Conservation (phyloP, 495 filamentous ascomycete genomes). For the Wilcoxina mikolae region DNA sequence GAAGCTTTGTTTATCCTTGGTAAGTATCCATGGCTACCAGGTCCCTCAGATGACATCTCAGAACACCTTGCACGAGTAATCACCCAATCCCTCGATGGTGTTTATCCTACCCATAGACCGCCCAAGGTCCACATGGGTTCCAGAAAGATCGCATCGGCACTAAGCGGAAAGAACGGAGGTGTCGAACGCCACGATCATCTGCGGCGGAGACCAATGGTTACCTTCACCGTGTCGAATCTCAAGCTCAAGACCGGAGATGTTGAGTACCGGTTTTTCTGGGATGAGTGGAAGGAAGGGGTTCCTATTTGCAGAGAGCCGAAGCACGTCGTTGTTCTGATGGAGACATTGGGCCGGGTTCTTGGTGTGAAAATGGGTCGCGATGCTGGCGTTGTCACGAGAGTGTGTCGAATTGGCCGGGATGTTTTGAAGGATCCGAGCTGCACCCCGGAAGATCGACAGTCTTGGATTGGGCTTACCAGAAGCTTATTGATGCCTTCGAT, state of each 20-base stretch:
- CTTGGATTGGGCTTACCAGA: slow-evolving; percentile 44
- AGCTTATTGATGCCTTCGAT: slow-evolving; percentile 70
- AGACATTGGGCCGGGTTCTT: slow-evolving; percentile 65
- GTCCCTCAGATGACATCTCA: slow-evolving; percentile 62
- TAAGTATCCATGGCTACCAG: slow-evolving; percentile 77
- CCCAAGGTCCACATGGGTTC: slow-evolving; percentile 28
- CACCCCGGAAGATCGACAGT: slow-evolving; percentile 11
- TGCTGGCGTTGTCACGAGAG: slow-evolving; percentile 54
- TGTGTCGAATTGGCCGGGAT: slow-evolving; percentile 65
- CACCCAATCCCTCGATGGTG: slow-evolving; percentile 56
- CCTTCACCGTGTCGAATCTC: slow-evolving; percentile 24
- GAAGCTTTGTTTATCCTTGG: slow-evolving; percentile 88
- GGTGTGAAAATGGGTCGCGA: slow-evolving; percentile 84
- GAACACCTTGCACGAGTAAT: slow-evolving; percentile 72
- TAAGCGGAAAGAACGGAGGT: slow-evolving; percentile 12
- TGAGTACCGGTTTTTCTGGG: slow-evolving; percentile 82
- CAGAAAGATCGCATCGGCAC: slow-evolving; percentile 17
- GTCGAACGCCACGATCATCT: slow-evolving; percentile 20
- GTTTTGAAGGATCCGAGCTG: slow-evolving; percentile 59
- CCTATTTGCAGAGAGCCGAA: slow-evolving; percentile 80
- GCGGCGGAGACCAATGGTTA: slow-evolving; percentile 27
- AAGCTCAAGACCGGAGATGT: slow-evolving; percentile 26
- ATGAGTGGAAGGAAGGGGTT: slow-evolving; percentile 89
- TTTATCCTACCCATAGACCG: slow-evolving; percentile 44
- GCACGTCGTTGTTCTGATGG: slow-evolving; percentile 77